Evolutionary conservation across 768 basidiomycete species (phyloP).

Genomic region (Flagelloscypha sp.): DNA sequence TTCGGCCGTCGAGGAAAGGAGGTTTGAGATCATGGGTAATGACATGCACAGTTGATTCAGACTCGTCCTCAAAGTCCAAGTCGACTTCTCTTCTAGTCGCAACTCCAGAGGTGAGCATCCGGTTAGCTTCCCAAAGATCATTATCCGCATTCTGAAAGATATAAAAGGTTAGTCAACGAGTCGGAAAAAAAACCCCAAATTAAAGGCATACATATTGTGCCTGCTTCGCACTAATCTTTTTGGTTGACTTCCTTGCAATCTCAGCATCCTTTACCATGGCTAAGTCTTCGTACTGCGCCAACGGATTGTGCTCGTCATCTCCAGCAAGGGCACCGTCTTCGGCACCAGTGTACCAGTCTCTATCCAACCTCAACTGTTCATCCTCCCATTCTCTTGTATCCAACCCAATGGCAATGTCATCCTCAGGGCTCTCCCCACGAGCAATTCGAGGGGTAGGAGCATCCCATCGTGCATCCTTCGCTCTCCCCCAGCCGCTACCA

Average conservation of each 20-base stretch:
- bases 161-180: constrained; percentile 9
- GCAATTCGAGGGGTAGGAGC: constrained; percentile 71
- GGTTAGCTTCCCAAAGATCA: constrained; percentile 97
- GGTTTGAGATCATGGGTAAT: constrained; percentile 97
- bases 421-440: constrained; percentile 63
- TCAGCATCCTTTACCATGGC: constrained; percentile 61
- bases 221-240: constrained; percentile 87
- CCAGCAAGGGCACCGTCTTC: constrained; percentile 82
- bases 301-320: constrained; percentile 88
- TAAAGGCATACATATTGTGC: constrained; percentile 78
- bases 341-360: constrained; percentile 94
- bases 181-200: not conserved
- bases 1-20: constrained; percentile 94
- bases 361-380: constrained; percentile 83
- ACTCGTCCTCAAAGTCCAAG: constrained; percentile 93
- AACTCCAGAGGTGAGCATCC: constrained; percentile 94
- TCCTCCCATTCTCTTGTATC: constrained; percentile 95
- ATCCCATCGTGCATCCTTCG: constrained; percentile 60
- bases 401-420: constrained; percentile 54
- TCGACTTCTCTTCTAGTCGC: constrained; percentile 82
- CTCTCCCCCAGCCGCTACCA: constrained; percentile 55
- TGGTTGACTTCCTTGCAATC: constrained; percentile 68
- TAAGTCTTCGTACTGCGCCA: constrained; percentile 89
- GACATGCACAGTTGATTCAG: constrained; percentile 93
- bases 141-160: constrained; percentile 83